Base-by-base conservation (phyloP, 1,139 yeast species). In the Suhomyces bokatorum region DNA sequence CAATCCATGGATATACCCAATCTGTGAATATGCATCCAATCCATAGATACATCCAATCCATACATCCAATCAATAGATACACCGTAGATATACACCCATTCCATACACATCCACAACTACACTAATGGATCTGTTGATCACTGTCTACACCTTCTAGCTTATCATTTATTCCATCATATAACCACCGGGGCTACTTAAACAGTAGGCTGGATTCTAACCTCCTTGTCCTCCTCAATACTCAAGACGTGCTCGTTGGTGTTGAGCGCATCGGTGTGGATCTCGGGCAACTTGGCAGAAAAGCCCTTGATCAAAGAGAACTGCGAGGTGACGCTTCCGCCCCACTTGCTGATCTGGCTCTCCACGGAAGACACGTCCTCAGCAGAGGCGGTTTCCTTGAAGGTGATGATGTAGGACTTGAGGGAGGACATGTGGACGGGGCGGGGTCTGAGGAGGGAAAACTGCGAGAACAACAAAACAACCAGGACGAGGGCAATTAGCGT, bases 301-400 rank as follows among this genome's bases (percentile, higher is more conserved):
- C 89, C 91, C 69, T 84, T 84, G 67, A 85, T 82, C 62, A 85
- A 69, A 42, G 77, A 67, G 64, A 78, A 85, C 55, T 85, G 88
- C 51, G 79, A 81, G 46, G 80, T 76, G 56, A 85, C 75, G 42
- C 70, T 70, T 40, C 90, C 93, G 29, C 91, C 91, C 40, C 81
- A 57, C 36, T 73, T 73, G 31, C 51, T 32, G 47, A 74, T 54
- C 54, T 66, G 65, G 40, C 55, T 47, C 54, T 74, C 68, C 48
- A 74, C 48, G 20, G 63, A 43, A 24, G 63, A 50, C 36, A 66
- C 56, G 45, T 71, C 75, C 22, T 51, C 44, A 31, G 64, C 67
- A 22, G 65, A 54, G 27, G 62, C 64, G 24, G 63, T 44, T 32
- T 70, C 75, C 56, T 70, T 70, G 45, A 70, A 65, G 39, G 75